Evolutionary conservation across 805 yeast genomes (phyloP).

Genomic region (Zygoascus tannicola): DNA sequence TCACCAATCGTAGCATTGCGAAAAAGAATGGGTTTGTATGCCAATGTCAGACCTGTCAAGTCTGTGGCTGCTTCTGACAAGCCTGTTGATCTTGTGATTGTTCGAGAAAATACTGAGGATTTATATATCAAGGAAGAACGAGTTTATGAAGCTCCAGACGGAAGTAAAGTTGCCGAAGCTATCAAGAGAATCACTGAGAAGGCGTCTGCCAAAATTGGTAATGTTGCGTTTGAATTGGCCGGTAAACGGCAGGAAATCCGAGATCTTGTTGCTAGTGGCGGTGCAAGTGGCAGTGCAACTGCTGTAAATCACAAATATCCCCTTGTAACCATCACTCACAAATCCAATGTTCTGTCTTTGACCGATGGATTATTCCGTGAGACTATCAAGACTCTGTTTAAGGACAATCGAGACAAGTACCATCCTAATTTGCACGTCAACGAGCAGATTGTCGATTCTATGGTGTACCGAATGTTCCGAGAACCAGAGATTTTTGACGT

Average conservation of each 20-base stretch:
- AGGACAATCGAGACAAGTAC: conserved; percentile 48
- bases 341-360: conserved; percentile 86
- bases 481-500: conserved; percentile 97
- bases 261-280: conserved; percentile 33
- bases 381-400: conserved; percentile 54
- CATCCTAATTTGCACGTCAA: conserved; percentile 51
- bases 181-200: conserved; percentile 89
- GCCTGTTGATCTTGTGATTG: conserved; percentile 95
- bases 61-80: conserved; percentile 74
- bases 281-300: conserved; percentile 23
- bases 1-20: conserved; percentile 98
- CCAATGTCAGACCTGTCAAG: conserved; percentile 96
- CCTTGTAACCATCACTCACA: conserved; percentile 85
- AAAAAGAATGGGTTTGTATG: conserved; percentile 88
- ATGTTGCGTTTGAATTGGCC: conserved; percentile 88
- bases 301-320: conserved; percentile 41
- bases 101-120: conserved; percentile 98
- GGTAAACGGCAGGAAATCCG: conserved; percentile 79
- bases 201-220: conserved; percentile 80
- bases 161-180: conserved; percentile 91
- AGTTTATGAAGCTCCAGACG: conserved; percentile 63
- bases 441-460: conserved; percentile 97
- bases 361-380: conserved; percentile 96
- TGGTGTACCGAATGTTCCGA: conserved; percentile 98
- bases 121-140: conserved; percentile 90